Conservation (phyloP, 768 basidiomycete genomes). For the Pleurotus tuber-regium region DNA sequence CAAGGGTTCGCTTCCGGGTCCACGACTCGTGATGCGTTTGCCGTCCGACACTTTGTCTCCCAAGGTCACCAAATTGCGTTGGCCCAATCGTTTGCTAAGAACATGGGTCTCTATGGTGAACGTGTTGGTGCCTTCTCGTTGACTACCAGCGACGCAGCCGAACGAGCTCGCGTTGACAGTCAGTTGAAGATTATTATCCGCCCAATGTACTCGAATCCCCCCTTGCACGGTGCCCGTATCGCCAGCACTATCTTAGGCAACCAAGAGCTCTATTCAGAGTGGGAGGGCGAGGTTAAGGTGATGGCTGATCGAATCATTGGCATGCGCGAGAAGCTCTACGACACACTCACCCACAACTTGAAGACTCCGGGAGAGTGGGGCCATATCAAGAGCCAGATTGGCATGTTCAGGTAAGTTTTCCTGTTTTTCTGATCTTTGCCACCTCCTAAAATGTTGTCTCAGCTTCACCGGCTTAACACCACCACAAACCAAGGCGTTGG, state of each 20-base stretch:
- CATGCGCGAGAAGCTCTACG: conserved; percentile 85
- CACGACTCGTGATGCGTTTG: conserved; percentile 88
- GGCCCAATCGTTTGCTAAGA: conserved; percentile 97
- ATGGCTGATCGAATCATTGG: conserved; percentile 96
- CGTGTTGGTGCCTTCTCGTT: conserved; percentile 97
- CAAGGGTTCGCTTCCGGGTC: conserved; percentile 98
- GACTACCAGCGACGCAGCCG: conserved; percentile 62
- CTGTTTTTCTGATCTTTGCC: conserved; percentile 1
- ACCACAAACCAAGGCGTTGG: conserved; percentile 76
- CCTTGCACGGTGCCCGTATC: conserved; percentile 84
- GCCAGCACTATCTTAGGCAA: conserved; percentile 82
- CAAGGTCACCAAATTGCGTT: conserved; percentile 90
- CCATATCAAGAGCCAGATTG: conserved; percentile 94
- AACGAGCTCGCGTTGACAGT: conserved; percentile 85
- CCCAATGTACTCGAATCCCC: conserved; percentile 98
- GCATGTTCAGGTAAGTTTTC: conserved; percentile 89
- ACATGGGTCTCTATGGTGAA: conserved; percentile 99
- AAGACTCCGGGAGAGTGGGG: conserved; percentile 94
- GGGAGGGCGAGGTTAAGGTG: conserved; percentile 89
- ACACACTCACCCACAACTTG: conserved; percentile 69
- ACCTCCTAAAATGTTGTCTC: conserved; percentile 1
- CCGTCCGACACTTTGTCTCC: conserved; percentile 89
- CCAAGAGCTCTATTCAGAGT: conserved; percentile 73
- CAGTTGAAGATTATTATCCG: conserved; percentile 95
- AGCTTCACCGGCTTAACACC: conserved; percentile 87